phyloP scores from a whole-genome alignment of 2,329 filamentous ascomycete genomes.

The Aspergillus japonicus region DNA sequence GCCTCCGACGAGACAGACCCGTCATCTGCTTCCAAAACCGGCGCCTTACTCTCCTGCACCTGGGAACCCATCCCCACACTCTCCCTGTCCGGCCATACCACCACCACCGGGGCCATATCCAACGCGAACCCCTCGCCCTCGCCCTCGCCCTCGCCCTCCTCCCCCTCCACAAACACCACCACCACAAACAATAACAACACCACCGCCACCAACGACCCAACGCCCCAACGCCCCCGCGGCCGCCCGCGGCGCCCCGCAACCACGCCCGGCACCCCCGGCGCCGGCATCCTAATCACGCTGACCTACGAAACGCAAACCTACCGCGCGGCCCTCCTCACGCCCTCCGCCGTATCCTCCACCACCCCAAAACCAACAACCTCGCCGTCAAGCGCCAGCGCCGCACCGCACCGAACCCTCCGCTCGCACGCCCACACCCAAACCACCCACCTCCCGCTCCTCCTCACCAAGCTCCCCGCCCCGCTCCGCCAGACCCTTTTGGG shows the following conservation, averaged over 20 bases:
- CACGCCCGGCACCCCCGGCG: conserved; percentile 9
- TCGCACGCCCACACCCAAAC: conserved; percentile 26
- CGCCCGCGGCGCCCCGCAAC: not conserved
- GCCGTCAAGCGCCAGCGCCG: not conserved
- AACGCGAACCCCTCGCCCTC: too few species aligned
- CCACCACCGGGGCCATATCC: conserved; percentile 22
- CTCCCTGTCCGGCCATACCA: conserved; percentile 30
- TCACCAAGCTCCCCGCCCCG: conserved; percentile 52
- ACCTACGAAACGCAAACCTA: conserved; percentile 51
- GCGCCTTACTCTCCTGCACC: conserved; percentile 48
- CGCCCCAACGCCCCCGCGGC: not conserved
- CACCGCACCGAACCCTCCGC: not conserved
- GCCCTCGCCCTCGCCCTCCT: not conserved
- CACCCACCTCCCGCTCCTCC: conserved; percentile 51
- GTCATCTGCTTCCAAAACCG: conserved; percentile 42
- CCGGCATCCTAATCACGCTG: conserved; percentile 50
- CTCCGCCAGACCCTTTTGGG: conserved; percentile 50
- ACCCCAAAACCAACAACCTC: not conserved
- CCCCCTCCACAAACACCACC: not conserved
- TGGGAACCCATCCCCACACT: conserved; percentile 43
- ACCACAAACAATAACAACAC: not conserved
- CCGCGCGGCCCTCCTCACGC: conserved; percentile 51
- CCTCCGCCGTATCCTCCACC: conserved; percentile 14
- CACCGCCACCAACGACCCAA: not conserved
- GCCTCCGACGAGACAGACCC: conserved; percentile 33